Conservation (phyloP, 768 basidiomycete species). For the Stropharia rugosoannulata region DNA sequence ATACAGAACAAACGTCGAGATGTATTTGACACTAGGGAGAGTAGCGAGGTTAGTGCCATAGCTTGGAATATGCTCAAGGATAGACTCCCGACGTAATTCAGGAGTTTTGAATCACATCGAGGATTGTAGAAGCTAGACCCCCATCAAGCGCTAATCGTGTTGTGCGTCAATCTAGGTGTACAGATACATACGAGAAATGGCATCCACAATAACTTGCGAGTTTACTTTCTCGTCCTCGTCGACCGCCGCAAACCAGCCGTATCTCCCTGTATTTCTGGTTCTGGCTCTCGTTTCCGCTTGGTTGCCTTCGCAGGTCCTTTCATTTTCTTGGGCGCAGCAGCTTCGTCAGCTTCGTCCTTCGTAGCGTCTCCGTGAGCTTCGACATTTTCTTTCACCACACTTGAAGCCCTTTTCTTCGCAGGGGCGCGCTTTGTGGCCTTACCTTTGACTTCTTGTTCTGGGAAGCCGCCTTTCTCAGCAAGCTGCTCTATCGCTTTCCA, state of each 20-base stretch:
- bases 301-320: neutral
- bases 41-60: no score
- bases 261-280: neutral
- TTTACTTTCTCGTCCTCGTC: constrained; percentile 15
- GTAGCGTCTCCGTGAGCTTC: neutral
- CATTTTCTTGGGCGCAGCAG: neutral
- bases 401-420: constrained; percentile 15
- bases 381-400: constrained; percentile 1
- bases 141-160: no score
- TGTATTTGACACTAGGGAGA: no score
- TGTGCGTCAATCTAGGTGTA: no score
- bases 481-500: constrained; percentile 62
- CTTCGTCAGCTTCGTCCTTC: no score
- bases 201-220: no score
- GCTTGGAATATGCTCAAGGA: no score
- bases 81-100: no score
- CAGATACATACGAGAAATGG: no score
- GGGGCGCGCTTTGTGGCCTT: constrained; percentile 14
- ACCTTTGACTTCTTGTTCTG: constrained; percentile 41
- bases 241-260: constrained; percentile 8
- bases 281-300: constrained; percentile 13
- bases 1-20: no score
- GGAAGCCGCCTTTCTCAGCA: constrained; percentile 80
- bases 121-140: no score
- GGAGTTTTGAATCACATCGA: no score